Conservation (phyloP, 2,329 filamentous ascomycete genomes). For the Neofusicoccum cordaticola region DNA sequence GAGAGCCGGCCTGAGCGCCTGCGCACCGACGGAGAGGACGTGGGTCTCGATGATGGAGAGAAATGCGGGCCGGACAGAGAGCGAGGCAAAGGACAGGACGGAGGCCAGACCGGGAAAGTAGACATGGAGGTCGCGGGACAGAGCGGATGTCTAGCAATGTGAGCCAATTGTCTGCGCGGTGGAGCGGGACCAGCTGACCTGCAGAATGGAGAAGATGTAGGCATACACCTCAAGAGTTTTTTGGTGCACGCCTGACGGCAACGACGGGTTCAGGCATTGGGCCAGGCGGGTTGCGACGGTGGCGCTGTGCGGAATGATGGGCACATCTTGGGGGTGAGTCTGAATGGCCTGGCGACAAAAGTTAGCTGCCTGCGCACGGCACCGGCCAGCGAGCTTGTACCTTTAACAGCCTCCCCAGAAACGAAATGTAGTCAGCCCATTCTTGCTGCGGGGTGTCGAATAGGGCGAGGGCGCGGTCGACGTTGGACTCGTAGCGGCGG, state of each 20-base stretch:
- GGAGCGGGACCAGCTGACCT: constrained; percentile 51
- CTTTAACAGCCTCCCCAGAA: constrained; percentile 86
- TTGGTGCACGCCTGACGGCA: constrained; percentile 96
- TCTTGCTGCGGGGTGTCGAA: constrained; percentile 94
- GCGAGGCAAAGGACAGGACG: constrained; percentile 89
- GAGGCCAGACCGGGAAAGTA: constrained; percentile 88
- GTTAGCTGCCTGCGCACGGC: not conserved
- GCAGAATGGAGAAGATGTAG: constrained; percentile 80
- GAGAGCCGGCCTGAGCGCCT: constrained; percentile 76
- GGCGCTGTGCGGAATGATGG: constrained; percentile 75
- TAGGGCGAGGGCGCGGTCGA: constrained; percentile 81
- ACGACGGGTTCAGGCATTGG: constrained; percentile 88
- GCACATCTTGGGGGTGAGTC: constrained; percentile 70
- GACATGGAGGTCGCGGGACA: constrained; percentile 78
- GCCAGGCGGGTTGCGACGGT: constrained; percentile 85
- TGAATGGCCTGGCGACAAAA: constrained; percentile 68
- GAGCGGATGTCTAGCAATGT: constrained; percentile 54
- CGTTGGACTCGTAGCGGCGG: constrained; percentile 82
- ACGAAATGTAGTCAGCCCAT: constrained; percentile 99
- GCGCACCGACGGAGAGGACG: constrained; percentile 68
- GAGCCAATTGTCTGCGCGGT: constrained; percentile 52
- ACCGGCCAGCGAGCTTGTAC: constrained; percentile 44
- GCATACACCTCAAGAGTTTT: constrained; percentile 93
- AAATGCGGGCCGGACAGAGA: constrained; percentile 83
- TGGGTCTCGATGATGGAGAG: constrained; percentile 80